Evolutionary conservation across 2,329 filamentous ascomycete species (phyloP).

Genomic region (Thielaviopsis musarum): DNA sequence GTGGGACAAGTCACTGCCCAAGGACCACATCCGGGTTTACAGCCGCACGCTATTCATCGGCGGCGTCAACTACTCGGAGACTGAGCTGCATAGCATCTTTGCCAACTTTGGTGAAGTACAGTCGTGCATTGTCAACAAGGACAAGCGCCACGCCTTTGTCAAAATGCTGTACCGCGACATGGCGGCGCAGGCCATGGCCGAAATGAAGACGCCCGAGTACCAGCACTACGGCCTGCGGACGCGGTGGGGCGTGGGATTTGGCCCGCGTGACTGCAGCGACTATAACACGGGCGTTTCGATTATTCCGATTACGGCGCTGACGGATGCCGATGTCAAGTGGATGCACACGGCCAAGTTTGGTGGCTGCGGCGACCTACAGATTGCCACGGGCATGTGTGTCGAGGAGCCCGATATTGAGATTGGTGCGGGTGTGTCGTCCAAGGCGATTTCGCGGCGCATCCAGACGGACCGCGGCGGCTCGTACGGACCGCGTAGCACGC

Average conservation of each 20-base stretch:
- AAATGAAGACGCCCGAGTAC: conserved; percentile 55
- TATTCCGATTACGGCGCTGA: conserved; percentile 83
- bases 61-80: conserved; percentile 74
- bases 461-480: conserved; percentile 50
- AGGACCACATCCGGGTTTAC: conserved; percentile 72
- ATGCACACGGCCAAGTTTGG: conserved; percentile 87
- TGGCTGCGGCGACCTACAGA: conserved; percentile 68
- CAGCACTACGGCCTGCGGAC: conserved; percentile 64
- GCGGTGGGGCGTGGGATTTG: conserved; percentile 94
- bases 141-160: conserved; percentile 96
- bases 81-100: conserved; percentile 69
- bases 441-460: conserved; percentile 58
- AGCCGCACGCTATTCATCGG: conserved; percentile 94
- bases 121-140: conserved; percentile 94
- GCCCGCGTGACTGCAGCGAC: conserved; percentile 91
- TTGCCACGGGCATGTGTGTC: conserved; percentile 72
- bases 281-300: conserved; percentile 83
- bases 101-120: conserved; percentile 72
- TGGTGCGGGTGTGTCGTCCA: conserved; percentile 89
- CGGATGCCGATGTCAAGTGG: conserved; percentile 95
- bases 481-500: conserved; percentile 47
- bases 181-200: conserved; percentile 66
- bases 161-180: conserved; percentile 91
- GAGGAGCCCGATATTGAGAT: conserved; percentile 99
- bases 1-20: conserved; percentile 56